Conservation (phyloP, 495 filamentous ascomycete species). For the Penicillium verhagenii region DNA sequence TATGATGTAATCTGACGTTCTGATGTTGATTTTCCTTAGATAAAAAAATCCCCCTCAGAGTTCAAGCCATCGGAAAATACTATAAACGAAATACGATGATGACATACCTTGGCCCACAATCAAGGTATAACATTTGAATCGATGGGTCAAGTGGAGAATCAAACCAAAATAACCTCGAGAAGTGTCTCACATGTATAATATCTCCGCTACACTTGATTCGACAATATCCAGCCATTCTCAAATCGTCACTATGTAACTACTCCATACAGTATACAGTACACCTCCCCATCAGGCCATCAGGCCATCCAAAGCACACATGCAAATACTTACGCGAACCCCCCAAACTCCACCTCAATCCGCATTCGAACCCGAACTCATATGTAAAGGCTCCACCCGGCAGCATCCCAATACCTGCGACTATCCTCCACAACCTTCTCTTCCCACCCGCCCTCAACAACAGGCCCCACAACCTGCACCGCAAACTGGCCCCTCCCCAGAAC, state of each 20-base stretch:
- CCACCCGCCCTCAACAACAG: slow-evolving; percentile 36
- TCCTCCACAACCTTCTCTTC: slow-evolving; percentile 44
- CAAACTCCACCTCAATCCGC: background rate
- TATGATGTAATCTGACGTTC: background rate
- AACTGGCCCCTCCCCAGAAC: slow-evolving; percentile 46
- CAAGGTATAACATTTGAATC: no score
- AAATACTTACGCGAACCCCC: background rate
- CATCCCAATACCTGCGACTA: slow-evolving; percentile 45
- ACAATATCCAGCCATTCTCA: background rate
- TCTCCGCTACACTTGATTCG: background rate
- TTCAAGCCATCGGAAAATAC: background rate
- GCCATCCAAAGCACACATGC: no score
- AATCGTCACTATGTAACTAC: no score
- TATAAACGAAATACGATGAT: no score
- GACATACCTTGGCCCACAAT: background rate
- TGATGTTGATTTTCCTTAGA: background rate
- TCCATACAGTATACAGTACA: no score
- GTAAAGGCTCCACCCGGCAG: no score
- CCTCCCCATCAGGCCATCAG: no score
- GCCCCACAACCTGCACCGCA: slow-evolving; percentile 49
- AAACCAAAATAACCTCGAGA: background rate
- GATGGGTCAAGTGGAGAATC: background rate
- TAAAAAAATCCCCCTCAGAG: background rate
- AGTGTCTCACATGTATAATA: background rate
- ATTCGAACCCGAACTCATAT: background rate